A percentile compares a stretch with the other conserved stretches of the same genome.
Evolutionary conservation across 441 rosid species (phyloP).

Genomic region (Corymbia calophylla): DNA sequence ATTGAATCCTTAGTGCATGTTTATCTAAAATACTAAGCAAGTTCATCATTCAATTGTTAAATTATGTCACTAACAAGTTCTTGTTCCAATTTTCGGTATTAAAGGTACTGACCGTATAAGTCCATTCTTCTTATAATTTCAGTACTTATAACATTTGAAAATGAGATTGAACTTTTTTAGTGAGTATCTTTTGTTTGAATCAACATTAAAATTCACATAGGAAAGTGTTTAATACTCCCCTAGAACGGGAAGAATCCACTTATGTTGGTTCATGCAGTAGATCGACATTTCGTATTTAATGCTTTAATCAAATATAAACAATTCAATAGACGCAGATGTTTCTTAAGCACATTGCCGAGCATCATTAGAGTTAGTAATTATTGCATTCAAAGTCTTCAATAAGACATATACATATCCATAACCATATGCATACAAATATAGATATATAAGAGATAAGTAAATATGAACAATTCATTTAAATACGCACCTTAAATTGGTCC

Average conservation of each 20-base stretch:
- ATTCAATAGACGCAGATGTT: not conserved
- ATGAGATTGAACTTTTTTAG: not conserved
- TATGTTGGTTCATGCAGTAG: not conserved
- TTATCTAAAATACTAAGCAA: not conserved
- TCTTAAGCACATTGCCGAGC: not conserved
- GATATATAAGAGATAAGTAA: not conserved
- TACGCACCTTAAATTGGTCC: not conserved
- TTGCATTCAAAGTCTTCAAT: not conserved
- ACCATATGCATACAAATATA: not conserved
- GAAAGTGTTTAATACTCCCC: not conserved
- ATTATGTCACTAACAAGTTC: not conserved
- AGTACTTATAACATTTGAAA: not conserved
- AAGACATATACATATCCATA: fast-evolving
- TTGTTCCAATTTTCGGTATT: not conserved
- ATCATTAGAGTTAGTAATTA: not conserved
- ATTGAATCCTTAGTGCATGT: not conserved
- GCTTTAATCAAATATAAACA: not conserved
- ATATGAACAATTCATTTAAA: not conserved
- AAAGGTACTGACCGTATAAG: not conserved
- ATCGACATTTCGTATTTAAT: not conserved
- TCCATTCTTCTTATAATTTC: not conserved
- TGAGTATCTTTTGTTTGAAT: fast-evolving
- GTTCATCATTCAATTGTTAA: not conserved
- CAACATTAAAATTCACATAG: not conserved
- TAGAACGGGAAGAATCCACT: not conserved